Conservation (phyloP, 169 alveolate species). For the Eimeria zaria region DNA sequence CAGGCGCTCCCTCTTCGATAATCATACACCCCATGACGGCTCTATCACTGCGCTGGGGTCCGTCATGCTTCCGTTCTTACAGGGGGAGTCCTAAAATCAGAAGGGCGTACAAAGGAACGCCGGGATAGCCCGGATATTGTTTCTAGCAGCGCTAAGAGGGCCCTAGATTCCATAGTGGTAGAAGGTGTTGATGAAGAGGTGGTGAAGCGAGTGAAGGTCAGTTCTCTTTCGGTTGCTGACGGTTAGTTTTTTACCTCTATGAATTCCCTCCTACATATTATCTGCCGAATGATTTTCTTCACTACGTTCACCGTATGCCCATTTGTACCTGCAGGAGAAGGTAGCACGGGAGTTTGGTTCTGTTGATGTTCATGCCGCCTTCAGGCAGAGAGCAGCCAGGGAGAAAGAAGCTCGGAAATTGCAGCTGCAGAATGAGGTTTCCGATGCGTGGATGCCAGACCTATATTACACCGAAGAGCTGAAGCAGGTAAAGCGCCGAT, state of each 20-base stretch:
- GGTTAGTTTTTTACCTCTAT: not conserved
- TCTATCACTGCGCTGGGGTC: not conserved
- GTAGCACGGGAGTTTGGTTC: conserved; percentile 66
- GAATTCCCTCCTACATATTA: not conserved
- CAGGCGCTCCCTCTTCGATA: not conserved
- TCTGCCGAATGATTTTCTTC: not conserved
- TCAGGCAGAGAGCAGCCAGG: conserved; percentile 34
- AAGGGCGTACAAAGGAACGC: not conserved
- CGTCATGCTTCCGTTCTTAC: not conserved
- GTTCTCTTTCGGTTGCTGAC: not conserved
- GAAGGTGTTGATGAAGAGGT: conserved; percentile 62
- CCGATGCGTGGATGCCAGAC: conserved; percentile 75
- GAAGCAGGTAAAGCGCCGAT: not conserved
- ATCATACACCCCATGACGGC: not conserved
- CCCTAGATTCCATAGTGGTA: conserved; percentile 33
- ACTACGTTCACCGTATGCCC: not conserved
- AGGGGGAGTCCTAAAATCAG: conserved; percentile 51
- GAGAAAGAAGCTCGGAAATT: conserved; percentile 35
- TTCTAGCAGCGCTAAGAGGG: conserved; percentile 57
- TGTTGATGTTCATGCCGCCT: conserved; percentile 56
- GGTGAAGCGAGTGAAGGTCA: conserved; percentile 65
- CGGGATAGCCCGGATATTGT: not conserved
- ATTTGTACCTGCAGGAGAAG: conserved; percentile 29
- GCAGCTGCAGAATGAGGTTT: conserved; percentile 27
- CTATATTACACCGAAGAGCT: conserved; percentile 57